Evolutionary conservation across 768 basidiomycete genomes (phyloP).

Genomic region (Leccinum pellstonianum): DNA sequence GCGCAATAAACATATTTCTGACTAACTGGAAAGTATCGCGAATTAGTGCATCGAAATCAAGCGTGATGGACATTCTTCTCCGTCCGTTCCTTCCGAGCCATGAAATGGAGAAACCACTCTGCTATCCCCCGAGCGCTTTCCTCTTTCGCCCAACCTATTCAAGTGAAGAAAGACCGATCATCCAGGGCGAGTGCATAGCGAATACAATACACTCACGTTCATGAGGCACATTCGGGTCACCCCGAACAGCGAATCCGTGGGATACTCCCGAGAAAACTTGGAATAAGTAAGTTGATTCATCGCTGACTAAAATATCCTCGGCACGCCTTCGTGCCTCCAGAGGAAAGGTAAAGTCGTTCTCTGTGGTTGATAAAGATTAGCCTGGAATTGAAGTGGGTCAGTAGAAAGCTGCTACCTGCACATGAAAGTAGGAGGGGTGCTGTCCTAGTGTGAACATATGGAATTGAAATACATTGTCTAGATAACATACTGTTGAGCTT

Average conservation of each 20-base stretch:
- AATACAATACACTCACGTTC: conserved; percentile 18
- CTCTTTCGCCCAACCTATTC: conserved; percentile 56
- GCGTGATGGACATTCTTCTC: not conserved
- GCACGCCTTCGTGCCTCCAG: conserved; percentile 49
- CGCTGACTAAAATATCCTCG: conserved; percentile 51
- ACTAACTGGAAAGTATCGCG: not conserved
- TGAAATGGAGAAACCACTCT: conserved; percentile 49
- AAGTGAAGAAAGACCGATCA: not conserved
- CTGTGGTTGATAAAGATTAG: conserved; percentile 26
- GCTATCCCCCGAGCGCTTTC: conserved; percentile 51
- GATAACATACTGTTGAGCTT: conserved; percentile 43
- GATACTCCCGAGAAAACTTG: conserved; percentile 51
- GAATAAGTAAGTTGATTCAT: conserved; percentile 50
- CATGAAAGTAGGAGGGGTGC: conserved; percentile 29
- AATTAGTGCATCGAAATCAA: too few species aligned
- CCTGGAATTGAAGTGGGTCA: not conserved
- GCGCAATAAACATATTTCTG: not conserved
- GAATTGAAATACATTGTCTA: not conserved
- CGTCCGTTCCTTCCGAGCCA: not conserved
- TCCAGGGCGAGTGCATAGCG: too few species aligned
- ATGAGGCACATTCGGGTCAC: conserved; percentile 16
- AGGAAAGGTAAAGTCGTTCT: conserved; percentile 53
- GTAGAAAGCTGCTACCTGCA: conserved; percentile 11
- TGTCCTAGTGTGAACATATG: conserved; percentile 6
- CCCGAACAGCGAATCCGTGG: conserved; percentile 30